Percentiles rank a stretch among this genome's conserved stretches.
phyloP scores from a whole-genome alignment of 352 stramenopile species.

The Elongisporangium undulatum region DNA sequence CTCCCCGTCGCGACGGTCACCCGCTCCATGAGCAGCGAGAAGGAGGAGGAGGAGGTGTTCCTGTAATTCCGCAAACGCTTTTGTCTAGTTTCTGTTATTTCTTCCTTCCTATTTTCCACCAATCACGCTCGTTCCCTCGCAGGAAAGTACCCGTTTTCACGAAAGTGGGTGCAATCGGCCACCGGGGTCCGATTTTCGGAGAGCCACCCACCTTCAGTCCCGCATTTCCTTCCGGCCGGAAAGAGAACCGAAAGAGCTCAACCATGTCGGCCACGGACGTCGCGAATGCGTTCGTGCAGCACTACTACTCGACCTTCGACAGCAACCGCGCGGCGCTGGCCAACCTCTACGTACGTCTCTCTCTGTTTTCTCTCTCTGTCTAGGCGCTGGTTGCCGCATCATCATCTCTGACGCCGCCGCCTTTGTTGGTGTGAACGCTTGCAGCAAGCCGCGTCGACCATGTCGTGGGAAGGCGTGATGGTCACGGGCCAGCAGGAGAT shows the following conservation, averaged over 20 bases:
- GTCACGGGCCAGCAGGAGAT: conserved; percentile 80
- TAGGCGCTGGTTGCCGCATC: background rate
- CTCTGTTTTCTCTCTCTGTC: background rate
- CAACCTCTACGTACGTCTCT: conserved; percentile 72
- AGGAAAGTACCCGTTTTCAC: conserved; percentile 1
- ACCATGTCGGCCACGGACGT: conserved; percentile 84
- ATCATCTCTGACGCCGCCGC: background rate
- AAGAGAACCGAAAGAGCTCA: conserved; percentile 8
- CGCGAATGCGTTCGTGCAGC: conserved; percentile 81
- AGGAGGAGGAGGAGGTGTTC: conserved; percentile 5
- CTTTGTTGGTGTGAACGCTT: conserved; percentile 1
- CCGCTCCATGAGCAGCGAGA: background rate
- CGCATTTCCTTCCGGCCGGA: background rate
- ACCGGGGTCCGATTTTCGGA: conserved; percentile 2
- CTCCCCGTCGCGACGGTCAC: conserved; percentile 5
- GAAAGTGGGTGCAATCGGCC: conserved; percentile 6
- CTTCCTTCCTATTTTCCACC: background rate
- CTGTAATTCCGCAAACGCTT: conserved; percentile 5
- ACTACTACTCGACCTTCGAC: conserved; percentile 88
- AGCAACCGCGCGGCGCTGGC: conserved; percentile 66
- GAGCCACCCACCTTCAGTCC: background rate
- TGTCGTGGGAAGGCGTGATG: conserved; percentile 79
- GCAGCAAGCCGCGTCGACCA: conserved; percentile 67
- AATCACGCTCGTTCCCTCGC: conserved; percentile 1
- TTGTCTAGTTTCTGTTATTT: background rate